phyloP scores from a whole-genome alignment of 2,329 filamentous ascomycete genomes.

The Chrysoporthe deuterocubensis region DNA sequence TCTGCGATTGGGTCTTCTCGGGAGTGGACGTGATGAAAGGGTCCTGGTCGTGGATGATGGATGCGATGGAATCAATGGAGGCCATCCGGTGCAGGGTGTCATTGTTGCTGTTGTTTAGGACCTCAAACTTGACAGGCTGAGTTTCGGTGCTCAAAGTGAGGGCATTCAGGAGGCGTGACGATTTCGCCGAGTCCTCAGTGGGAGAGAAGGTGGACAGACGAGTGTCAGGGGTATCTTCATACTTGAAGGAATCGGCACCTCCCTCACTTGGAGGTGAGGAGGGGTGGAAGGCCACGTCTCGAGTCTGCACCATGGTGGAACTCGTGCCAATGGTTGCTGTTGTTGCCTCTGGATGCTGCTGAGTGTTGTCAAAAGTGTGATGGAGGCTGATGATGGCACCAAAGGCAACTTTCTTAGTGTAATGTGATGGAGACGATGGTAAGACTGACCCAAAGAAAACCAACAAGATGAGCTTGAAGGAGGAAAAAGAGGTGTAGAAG shows the following conservation, averaged over 20 bases:
- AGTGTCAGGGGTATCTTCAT: constrained; percentile 65
- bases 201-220: constrained; percentile 67
- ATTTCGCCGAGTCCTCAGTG: constrained; percentile 54
- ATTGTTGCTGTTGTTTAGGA: neutral
- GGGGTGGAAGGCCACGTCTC: constrained; percentile 47
- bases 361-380: neutral
- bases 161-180: constrained; percentile 43
- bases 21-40: constrained; percentile 55
- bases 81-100: constrained; percentile 6
- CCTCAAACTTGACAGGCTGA: constrained; percentile 34
- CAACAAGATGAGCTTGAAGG: constrained; percentile 4
- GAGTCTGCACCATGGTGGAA: constrained; percentile 45
- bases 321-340: constrained; percentile 3
- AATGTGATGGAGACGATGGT: neutral
- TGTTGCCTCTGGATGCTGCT: neutral
- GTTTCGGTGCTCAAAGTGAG: constrained; percentile 38
- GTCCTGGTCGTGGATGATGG: constrained; percentile 48
- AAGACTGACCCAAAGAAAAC: neutral
- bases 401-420: constrained; percentile 3
- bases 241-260: constrained; percentile 58
- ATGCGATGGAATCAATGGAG: constrained; percentile 34
- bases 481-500: neutral
- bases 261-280: constrained; percentile 58
- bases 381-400: neutral
- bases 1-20: constrained; percentile 39